These are phyloP conservation scores for Pharus latifolius DNA, from an alignment of 176 grass and related monocot genomes.

Conservation along the genomic window DNA sequence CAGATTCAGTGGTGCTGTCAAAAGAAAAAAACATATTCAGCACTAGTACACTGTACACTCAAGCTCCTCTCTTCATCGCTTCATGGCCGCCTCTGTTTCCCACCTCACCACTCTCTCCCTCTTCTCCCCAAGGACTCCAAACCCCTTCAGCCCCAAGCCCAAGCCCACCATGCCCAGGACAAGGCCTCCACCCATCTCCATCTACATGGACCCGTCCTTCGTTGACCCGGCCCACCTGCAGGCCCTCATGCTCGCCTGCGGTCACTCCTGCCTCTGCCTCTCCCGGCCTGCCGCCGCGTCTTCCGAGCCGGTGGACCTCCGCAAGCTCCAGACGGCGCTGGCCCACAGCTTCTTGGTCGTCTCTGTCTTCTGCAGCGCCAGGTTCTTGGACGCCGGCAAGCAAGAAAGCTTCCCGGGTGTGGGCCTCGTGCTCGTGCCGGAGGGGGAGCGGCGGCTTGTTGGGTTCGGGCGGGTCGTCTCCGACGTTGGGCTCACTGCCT, in stretches of 20 bases:
- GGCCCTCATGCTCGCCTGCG: slow-evolving; percentile 52
- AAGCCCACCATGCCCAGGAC: not conserved
- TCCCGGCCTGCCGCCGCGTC: not conserved
- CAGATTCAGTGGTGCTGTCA: no score
- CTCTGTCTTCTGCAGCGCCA: slow-evolving; percentile 52
- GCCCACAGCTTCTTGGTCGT: slow-evolving; percentile 69
- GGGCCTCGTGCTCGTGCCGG: not conserved
- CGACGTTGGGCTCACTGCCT: slow-evolving; percentile 71
- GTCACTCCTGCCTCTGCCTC: slow-evolving; percentile 22
- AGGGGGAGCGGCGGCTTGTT: slow-evolving; percentile 31
- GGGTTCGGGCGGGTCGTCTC: slow-evolving; percentile 81
- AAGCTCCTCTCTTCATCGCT: no score
- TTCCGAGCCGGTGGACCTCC: slow-evolving; percentile 29
- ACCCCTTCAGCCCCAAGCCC: slow-evolving; percentile 2
- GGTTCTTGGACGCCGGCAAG: slow-evolving; percentile 21
- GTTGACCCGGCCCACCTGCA: slow-evolving; percentile 61
- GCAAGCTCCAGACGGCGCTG: slow-evolving; percentile 56
- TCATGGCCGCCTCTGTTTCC: slow-evolving; percentile 18
- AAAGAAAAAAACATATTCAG: no score
- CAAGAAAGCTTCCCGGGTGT: slow-evolving; percentile 20
- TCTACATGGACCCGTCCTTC: slow-evolving; percentile 54
- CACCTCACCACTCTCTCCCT: slow-evolving; percentile 32
- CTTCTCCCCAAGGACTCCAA: slow-evolving; percentile 22
- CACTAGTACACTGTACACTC: no score
- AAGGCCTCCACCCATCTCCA: slow-evolving; percentile 47